Percentiles rank a stretch among this genome's conserved stretches.
These are phyloP conservation scores for Pseudogymnoascus sp. DNA, from an alignment of 2,329 filamentous ascomycete species.

Conservation along the genomic window DNA sequence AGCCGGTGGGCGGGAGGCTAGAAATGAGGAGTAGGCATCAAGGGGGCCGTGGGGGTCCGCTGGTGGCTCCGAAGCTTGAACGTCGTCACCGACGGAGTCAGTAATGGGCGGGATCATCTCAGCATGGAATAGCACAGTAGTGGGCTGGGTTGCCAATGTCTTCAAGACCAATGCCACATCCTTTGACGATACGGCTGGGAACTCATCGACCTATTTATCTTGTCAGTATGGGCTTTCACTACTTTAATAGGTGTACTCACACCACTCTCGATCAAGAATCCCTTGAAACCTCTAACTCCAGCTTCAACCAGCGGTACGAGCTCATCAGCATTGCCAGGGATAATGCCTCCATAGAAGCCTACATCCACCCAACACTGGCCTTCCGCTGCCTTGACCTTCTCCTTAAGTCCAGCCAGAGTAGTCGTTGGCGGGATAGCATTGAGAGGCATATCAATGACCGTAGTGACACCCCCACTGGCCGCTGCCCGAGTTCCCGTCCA, in stretches of 20 bases:
- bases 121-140: constrained; percentile 97
- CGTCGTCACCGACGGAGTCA: constrained; percentile 69
- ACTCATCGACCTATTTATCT: constrained; percentile 71
- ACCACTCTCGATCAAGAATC: constrained; percentile 93
- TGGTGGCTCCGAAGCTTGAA: constrained; percentile 62
- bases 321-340: constrained; percentile 80
- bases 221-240: constrained; percentile 8
- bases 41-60: constrained; percentile 64
- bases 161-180: constrained; percentile 77
- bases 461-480: constrained; percentile 92
- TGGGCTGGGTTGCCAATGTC: constrained; percentile 71
- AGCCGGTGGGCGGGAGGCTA: constrained; percentile 77
- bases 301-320: constrained; percentile 73
- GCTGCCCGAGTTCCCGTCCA: constrained; percentile 89
- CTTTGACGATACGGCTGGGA: constrained; percentile 74
- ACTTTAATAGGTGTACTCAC: constrained; percentile 45
- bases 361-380: constrained; percentile 97
- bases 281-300: constrained; percentile 93
- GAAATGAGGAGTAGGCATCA: constrained; percentile 79
- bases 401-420: constrained; percentile 70
- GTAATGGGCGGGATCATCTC: constrained; percentile 93
- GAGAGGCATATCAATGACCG: constrained; percentile 93
- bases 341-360: constrained; percentile 93
- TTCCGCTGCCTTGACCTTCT: constrained; percentile 76
- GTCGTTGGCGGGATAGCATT: constrained; percentile 97